Conservation (phyloP, 1,284 basidiomycete genomes). For the Cutaneotrichosporon dermatis region DNA sequence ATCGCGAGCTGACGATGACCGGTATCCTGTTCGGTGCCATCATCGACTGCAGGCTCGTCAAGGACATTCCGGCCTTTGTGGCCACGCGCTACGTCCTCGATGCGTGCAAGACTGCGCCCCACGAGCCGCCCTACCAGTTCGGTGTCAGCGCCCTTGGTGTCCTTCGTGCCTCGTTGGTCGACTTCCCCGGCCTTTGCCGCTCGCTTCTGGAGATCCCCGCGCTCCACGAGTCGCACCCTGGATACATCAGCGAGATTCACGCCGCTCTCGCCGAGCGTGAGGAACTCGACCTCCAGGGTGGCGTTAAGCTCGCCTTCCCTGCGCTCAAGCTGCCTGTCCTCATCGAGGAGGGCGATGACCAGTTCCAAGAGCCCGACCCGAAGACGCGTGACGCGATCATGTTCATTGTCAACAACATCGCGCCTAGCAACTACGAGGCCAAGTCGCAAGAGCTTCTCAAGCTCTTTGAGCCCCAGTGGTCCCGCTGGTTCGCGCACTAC, state of each 20-base stretch:
- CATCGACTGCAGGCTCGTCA: conserved; percentile 89
- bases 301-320: conserved; percentile 49
- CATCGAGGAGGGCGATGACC: conserved; percentile 54
- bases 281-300: conserved; percentile 50
- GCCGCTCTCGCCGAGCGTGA: conserved; percentile 58
- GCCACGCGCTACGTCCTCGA: conserved; percentile 96
- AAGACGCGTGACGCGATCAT: conserved; percentile 89
- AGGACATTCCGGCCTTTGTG: conserved; percentile 91
- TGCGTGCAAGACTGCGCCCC: conserved; percentile 77
- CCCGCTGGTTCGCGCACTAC: conserved; percentile 97
- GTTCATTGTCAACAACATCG: conserved; percentile 98
- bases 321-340: conserved; percentile 50
- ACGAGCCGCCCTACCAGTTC: conserved; percentile 89
- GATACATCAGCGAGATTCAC: conserved; percentile 70
- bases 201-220: conserved; percentile 83
- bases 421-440: conserved; percentile 83
- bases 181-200: conserved; percentile 92
- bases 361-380: conserved; percentile 69
- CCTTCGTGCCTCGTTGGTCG: conserved; percentile 80
- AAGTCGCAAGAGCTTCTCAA: conserved; percentile 80
- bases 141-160: conserved; percentile 85
- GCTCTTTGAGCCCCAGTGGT: conserved; percentile 72
- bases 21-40: conserved; percentile 94
- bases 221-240: conserved; percentile 79
- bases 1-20: conserved; percentile 91